Base-by-base conservation (phyloP, 73 alveolate species). In the Paramecium bursaria region DNA sequence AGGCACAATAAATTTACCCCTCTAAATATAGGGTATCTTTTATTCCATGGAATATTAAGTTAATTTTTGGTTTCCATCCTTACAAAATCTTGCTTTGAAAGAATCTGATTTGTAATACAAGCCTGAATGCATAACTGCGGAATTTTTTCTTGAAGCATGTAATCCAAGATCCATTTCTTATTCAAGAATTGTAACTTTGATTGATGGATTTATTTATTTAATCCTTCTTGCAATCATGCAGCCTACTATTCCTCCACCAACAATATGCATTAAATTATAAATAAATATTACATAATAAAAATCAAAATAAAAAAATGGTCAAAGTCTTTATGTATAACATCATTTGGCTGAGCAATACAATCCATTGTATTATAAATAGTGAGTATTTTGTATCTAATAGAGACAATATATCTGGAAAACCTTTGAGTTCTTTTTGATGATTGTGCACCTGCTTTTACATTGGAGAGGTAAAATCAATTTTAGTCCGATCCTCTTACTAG, bases 81-180 rank as follows among this genome's bases (percentile, higher is more conserved):
- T 86, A 47, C 97, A 92, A 44, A 87, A 82, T 48, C 87, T 50
- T 1, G 98, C 97, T 55, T 92, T 94, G 15, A 89, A 17, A 29
- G 94, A 53, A 25, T 93, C 94, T 11, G 91, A 74, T 14, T 94
- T 57, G 60, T 94, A 94, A 73, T 92, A 94, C 30, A 94, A 82
- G 23, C 98, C 98, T 10, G 97, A 96, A 86, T 94, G 98, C 11
- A 94, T 73, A 10, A 94, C 98, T 51, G 96, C 97, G 26, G 95
- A 86, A 52, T 92, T 92, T 51, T 96, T 85, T 0, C 96, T 95
- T 10, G 97, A 90, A 17, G 98, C 79, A 50, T 94, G 98, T 73
- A 39, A 42, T 7, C 97, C 95, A 6, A 93, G 85, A 13, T 74
- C 54, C 14, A 77, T 77, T 76, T 94, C 97, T 73, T 91, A 90